phyloP scores from a whole-genome alignment of 1,284 basidiomycete species.

The Ganoderma boninense region DNA sequence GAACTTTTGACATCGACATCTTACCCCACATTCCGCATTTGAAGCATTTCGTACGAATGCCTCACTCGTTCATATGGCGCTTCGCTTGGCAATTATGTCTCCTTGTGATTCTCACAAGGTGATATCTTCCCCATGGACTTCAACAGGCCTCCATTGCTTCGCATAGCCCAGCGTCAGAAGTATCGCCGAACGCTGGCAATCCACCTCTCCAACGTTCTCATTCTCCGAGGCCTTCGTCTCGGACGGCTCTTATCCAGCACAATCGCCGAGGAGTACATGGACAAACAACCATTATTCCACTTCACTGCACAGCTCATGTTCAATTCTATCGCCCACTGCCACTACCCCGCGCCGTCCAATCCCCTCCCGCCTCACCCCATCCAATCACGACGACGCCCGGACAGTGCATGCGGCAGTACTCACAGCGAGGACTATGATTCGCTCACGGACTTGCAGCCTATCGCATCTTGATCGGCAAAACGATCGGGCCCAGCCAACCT shows the following conservation, averaged over 20 bases:
- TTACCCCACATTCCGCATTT: neutral
- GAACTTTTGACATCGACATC: neutral
- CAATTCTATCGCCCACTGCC: neutral
- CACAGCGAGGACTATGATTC: neutral
- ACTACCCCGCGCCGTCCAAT: neutral
- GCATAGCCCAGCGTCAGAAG: neutral
- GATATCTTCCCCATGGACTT: too few relatives aligned
- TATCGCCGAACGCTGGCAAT: neutral
- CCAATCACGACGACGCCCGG: neutral
- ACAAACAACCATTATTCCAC: neutral
- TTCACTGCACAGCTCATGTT: neutral
- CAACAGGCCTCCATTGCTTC: neutral
- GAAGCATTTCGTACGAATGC: neutral
- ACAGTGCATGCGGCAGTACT: neutral
- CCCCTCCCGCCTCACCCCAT: neutral
- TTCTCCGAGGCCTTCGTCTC: neutral
- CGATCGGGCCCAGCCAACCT: neutral
- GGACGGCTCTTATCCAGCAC: neutral
- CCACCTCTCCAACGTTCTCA: neutral
- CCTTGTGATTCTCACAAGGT: too few relatives aligned
- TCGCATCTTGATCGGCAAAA: neutral
- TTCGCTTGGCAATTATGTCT: too few relatives aligned
- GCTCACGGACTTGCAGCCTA: neutral
- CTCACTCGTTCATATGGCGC: too few relatives aligned
- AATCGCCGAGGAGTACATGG: slow-evolving; percentile 1